phyloP scores from a whole-genome alignment of 768 basidiomycete genomes.

The Hemileccinum impolitum region DNA sequence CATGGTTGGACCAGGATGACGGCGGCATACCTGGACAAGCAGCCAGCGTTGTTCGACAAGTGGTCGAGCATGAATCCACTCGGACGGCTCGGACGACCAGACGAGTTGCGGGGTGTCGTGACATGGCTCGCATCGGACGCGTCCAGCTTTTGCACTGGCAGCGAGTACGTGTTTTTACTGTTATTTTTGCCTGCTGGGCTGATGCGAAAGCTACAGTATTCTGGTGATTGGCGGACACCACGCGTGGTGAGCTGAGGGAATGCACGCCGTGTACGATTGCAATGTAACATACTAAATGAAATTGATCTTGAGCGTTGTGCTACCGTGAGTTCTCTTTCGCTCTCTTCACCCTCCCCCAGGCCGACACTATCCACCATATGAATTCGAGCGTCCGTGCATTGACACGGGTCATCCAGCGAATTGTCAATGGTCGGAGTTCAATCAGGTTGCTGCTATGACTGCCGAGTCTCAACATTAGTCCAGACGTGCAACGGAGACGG shows the following conservation, averaged over 20 bases:
- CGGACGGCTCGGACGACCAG: conserved; percentile 65
- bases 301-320: too few species aligned
- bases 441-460: too few species aligned
- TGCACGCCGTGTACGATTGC: conserved; percentile 20
- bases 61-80: conserved; percentile 74
- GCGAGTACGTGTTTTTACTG: conserved; percentile 55
- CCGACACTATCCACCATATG: too few species aligned
- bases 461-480: too few species aligned
- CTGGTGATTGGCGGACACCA: conserved; percentile 33
- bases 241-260: conserved; percentile 21
- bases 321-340: too few species aligned
- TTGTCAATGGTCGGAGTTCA: too few species aligned
- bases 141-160: conserved; percentile 75
- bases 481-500: too few species aligned
- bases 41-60: conserved; percentile 59
- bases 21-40: conserved; percentile 61
- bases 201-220: conserved; percentile 15
- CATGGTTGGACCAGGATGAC: conserved; percentile 63
- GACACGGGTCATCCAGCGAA: too few species aligned
- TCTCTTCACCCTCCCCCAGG: too few species aligned
- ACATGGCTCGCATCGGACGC: conserved; percentile 74
- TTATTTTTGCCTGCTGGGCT: too few species aligned
- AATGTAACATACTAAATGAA: too few species aligned
- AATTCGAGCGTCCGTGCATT: too few species aligned
- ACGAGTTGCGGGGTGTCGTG: conserved; percentile 70